Evolutionary conservation across 2,329 filamentous ascomycete genomes (phyloP), one percentile per base, ranked within the genome.

Genomic region (Blastomyces emzantsi): DNA sequence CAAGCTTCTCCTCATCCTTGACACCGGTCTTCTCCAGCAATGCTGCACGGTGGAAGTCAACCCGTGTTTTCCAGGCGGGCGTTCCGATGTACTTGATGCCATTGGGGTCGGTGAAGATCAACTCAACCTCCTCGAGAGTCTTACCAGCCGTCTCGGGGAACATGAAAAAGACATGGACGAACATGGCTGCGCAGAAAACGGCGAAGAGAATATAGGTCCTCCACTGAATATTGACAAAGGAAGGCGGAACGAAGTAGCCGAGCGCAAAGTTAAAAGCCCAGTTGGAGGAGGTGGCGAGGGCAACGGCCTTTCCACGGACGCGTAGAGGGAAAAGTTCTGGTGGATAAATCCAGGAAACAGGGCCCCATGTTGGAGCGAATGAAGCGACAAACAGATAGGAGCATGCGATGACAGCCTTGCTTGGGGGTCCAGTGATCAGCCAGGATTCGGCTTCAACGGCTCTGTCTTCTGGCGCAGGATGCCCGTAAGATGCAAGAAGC

Each of bases 51-150:
- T 68, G 67, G 63, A 69, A 72, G 52, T 72, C 66, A 55, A 73
- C 72, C 45, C 62, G 66, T 57, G 75, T 77, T 70, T 74, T 76
- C 75, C 75, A 77, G 28, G 75, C 72, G 17, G 74, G 70, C 3
- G 69, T 74, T 64, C 75, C 75, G 30, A 77, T 73, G 64, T 74
- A 74, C 30, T 70, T 71, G 49, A 73, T 69, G 22, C 74, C 74
- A 49, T 70, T 64, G 22, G 74, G 74, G 15, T 74, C 71, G 39
- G 72, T 75, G 72, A 92, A 92, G 67, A 92, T 86, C 17, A 84
- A 84, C 67, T 90, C 88, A 73, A 91, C 87, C 72, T 92, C 88
- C 71, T 92, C 89, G 0, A 92, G 83, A 0, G 87, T 88, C 75
- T 86, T 89, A 15, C 88, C 88, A 49, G 85, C 84, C 0, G 88